These are phyloP conservation scores for Tremella mesenterica DNA, from an alignment of 768 basidiomycete species.

Conservation along the genomic window DNA sequence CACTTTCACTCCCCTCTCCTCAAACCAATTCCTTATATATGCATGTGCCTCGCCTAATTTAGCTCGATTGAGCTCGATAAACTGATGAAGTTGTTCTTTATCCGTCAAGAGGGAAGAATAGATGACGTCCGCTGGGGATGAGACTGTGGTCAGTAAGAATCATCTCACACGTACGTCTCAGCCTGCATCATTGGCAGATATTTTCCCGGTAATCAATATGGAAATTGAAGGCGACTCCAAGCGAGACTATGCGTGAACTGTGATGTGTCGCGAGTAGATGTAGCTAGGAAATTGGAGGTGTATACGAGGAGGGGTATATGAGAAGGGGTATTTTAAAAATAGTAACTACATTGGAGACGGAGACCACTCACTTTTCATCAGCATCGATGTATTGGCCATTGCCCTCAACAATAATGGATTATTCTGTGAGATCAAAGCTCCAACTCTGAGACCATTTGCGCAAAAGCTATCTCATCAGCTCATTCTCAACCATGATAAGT, in stretches of 20 bases:
- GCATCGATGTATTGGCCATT: conserved; percentile 38
- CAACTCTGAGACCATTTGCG: conserved; percentile 31
- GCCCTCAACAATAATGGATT: conserved; percentile 38
- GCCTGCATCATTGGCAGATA: not conserved
- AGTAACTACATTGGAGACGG: no score
- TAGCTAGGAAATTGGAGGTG: no score
- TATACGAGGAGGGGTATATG: no score
- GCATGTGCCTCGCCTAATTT: conserved; percentile 32
- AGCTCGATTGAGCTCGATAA: conserved; percentile 22
- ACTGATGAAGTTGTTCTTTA: conserved; percentile 11
- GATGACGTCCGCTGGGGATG: conserved; percentile 32
- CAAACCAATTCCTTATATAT: conserved; percentile 35
- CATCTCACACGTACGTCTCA: not conserved
- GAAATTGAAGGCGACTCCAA: no score
- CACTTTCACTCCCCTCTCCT: conserved; percentile 28
- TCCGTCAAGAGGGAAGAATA: conserved; percentile 27
- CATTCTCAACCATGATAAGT: not conserved
- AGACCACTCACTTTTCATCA: conserved; percentile 37
- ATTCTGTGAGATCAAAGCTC: conserved; percentile 36
- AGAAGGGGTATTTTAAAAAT: no score
- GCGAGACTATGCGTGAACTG: no score
- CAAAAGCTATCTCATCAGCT: conserved; percentile 24
- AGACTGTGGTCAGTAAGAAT: conserved; percentile 15
- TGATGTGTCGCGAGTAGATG: no score
- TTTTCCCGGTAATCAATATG: not conserved